Conservation (phyloP, 345 rosid species). For the Eutrema yunnanense region DNA sequence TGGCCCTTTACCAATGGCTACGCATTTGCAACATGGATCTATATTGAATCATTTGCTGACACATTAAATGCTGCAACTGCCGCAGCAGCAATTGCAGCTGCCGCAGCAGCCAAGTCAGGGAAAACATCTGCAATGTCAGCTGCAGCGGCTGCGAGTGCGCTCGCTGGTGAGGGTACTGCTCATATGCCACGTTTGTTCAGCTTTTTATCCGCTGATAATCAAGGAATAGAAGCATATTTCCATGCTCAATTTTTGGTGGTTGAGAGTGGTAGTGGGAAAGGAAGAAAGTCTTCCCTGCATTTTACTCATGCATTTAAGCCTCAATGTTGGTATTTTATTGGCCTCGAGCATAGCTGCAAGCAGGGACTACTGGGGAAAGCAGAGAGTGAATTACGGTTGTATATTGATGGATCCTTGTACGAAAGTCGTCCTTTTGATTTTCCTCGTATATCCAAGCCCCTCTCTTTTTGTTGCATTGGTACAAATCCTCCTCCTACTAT, state of each 20-base stretch:
- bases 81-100: conserved; percentile 97
- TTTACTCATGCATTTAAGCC: conserved; percentile 99
- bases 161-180: conserved; percentile 97
- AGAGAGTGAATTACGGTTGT: conserved; percentile 89
- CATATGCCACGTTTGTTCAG: conserved; percentile 99
- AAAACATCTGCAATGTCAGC: conserved; percentile 99
- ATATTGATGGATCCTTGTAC: conserved; percentile 88
- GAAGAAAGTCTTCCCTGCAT: conserved; percentile 91
- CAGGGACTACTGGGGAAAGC: conserved; percentile 87
- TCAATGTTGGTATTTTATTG: conserved; percentile 98
- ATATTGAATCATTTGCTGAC: conserved; percentile 97
- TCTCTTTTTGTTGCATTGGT: conserved; percentile 96
- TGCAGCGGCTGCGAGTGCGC: conserved; percentile 99
- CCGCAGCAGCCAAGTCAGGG: conserved; percentile 96
- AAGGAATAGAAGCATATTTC: conserved; percentile 95
- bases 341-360: conserved; percentile 83
- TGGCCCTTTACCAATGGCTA: conserved; percentile 98
- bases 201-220: conserved; percentile 94
- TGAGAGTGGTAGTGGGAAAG: conserved; percentile 92
- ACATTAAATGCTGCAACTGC: conserved; percentile 97
- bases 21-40: conserved; percentile 96
- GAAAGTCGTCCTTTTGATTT: conserved; percentile 94
- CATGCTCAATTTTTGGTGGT: conserved; percentile 98
- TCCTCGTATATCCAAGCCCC: conserved; percentile 91
- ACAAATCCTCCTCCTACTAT: conserved; percentile 98